Evolutionary conservation across 2,329 filamentous ascomycete genomes (phyloP).

Genomic region (Aspergillus sclerotialis): DNA sequence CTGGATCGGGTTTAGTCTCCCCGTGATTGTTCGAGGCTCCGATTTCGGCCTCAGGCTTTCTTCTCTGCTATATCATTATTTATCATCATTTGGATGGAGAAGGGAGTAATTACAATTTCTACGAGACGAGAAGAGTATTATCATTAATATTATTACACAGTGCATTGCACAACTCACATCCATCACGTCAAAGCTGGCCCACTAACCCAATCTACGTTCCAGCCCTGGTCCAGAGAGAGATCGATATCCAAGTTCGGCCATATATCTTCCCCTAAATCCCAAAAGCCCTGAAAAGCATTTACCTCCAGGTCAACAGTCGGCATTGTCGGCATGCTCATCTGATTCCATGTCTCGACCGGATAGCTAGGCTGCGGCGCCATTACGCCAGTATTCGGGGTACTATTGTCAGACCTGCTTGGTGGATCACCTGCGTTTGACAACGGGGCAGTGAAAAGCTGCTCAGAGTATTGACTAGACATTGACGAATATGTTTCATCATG

Average conservation of each 20-base stretch:
- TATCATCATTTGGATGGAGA: not conserved
- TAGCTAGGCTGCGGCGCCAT: conserved; percentile 4
- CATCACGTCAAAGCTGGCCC: not conserved
- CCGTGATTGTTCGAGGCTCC: conserved; percentile 1
- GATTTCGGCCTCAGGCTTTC: no score
- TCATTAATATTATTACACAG: no score
- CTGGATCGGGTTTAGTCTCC: not conserved
- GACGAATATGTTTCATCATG: not conserved
- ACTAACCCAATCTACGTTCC: conserved; percentile 33
- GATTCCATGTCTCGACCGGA: conserved; percentile 12
- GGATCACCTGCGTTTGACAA: not conserved
- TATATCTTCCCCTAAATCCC: conserved; percentile 16
- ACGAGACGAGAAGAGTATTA: no score
- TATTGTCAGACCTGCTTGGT: not conserved
- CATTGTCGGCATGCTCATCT: conserved; percentile 14
- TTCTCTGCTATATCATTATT: not conserved
- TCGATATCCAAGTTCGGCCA: conserved; percentile 22
- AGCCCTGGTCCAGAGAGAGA: conserved; percentile 33
- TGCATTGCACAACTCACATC: no score
- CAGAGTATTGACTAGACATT: no score
- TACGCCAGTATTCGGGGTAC: no score
- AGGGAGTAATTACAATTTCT: no score
- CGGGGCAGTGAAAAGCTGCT: not conserved
- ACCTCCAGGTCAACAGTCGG: conserved; percentile 15
- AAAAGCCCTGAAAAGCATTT: conserved; percentile 15